phyloP scores from a whole-genome alignment of 1,139 yeast species.

The Nakaseomyces bracarensis region DNA sequence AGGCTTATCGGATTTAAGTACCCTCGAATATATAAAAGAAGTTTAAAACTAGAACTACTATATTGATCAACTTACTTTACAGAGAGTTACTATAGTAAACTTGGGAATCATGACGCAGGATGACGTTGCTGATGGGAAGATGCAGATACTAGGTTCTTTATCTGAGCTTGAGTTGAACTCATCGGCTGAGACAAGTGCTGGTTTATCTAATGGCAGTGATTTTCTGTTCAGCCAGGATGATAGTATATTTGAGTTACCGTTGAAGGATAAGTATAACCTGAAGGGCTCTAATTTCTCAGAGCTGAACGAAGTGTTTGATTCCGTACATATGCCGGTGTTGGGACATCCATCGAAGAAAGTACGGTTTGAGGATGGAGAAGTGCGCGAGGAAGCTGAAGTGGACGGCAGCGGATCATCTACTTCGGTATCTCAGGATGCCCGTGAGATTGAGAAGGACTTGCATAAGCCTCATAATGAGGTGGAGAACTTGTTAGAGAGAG shows the following conservation, averaged over 20 bases:
- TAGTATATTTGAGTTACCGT: constrained; percentile 3
- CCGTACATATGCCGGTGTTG: not conserved
- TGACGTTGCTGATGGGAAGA: constrained; percentile 1
- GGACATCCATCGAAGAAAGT: constrained; percentile 3
- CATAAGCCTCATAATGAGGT: not conserved
- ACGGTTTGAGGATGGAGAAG: constrained; percentile 1
- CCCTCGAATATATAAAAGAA: not conserved
- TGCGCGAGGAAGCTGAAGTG: not conserved
- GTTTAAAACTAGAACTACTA: not conserved
- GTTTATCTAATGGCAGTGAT: constrained; percentile 1
- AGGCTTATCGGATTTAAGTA: constrained; percentile 4
- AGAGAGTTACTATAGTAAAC: too few relatives aligned
- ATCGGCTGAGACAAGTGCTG: not conserved
- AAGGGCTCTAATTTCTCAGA: constrained; percentile 5
- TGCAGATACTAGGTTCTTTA: not conserved
- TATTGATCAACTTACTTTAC: too few relatives aligned
- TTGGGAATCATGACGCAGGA: not conserved
- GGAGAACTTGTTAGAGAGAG: not conserved
- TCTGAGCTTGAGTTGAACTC: constrained; percentile 1
- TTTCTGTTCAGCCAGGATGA: constrained; percentile 1
- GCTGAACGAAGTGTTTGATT: not conserved
- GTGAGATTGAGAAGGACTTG: not conserved
- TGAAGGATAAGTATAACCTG: constrained; percentile 1
- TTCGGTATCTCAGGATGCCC: not conserved
- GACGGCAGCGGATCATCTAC: not conserved